These are phyloP conservation scores for Aspergillus mulundensis DNA, from an alignment of 495 filamentous ascomycete genomes.

Conservation along the genomic window DNA sequence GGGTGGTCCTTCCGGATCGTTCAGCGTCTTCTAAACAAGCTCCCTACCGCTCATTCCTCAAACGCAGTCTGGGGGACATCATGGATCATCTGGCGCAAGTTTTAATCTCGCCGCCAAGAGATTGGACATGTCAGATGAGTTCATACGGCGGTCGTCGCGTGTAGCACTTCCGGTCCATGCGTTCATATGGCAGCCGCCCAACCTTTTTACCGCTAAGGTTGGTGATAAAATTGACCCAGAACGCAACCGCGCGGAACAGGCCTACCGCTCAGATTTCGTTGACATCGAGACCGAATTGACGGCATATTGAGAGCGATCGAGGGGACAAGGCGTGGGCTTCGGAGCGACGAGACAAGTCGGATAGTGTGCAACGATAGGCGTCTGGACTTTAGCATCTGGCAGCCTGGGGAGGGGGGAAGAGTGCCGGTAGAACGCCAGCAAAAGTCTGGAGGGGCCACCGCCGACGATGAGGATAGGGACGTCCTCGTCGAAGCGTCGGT, in stretches of 20 bases:
- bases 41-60: neutral
- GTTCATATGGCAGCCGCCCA: slow-evolving; percentile 28
- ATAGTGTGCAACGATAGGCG: too few species aligned
- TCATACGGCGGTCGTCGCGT: slow-evolving; percentile 23
- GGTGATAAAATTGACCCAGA: slow-evolving; percentile 30
- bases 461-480: too few species aligned
- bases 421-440: too few species aligned
- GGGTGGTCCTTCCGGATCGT: slow-evolving; percentile 25
- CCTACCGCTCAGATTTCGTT: slow-evolving; percentile 25
- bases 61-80: too few species aligned
- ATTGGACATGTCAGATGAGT: too few species aligned
- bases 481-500: too few species aligned
- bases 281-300: slow-evolving; percentile 26
- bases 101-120: too few species aligned
- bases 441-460: too few species aligned
- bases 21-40: slow-evolving; percentile 4
- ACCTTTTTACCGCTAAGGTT: slow-evolving; percentile 24
- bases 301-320: slow-evolving; percentile 26
- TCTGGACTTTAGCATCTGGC: too few species aligned
- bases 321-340: slow-evolving; percentile 30
- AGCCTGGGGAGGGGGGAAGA: too few species aligned
- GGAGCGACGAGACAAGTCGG: slow-evolving; percentile 15
- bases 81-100: too few species aligned
- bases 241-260: slow-evolving; percentile 20
- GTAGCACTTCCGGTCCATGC: slow-evolving; percentile 26